Base-by-base conservation (phyloP, 2,329 filamentous ascomycete species). In the Nemania bipapillata region DNA sequence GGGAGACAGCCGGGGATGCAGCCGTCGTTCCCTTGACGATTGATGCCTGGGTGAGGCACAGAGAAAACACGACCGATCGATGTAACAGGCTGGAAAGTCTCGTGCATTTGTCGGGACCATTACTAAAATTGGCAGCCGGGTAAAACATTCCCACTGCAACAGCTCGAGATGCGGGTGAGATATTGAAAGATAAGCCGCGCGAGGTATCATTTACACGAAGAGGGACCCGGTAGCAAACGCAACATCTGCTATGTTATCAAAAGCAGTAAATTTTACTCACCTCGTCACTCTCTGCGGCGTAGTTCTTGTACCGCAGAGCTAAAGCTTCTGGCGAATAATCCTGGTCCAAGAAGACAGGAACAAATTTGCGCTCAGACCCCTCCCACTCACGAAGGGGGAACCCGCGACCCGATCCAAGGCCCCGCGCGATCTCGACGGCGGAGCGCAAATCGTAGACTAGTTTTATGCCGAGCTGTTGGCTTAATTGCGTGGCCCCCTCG, bases 291-390 rank as follows among this genome's bases (percentile, higher is more conserved):
- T 76, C 74, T 6, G 74, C 77, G 7, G 80, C 84, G 78, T 90
- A 91, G 73, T 86, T 83, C 66, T 81, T 80, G 70, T 86, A 89
- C 61, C 89, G 80, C 63, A 86, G 68, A 24, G 87, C 89, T 6
- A 91, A 74, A 17, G 82, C 81, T 69, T 88, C 87, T 0, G 88
- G 88, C 62, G 82, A 80, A 74, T 86, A 89, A 74, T 86, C 87
- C 65, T 80, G 75, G 35, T 87, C 84, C n/a, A 78, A 77, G 73
- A 91, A 91, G 0, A 91, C 88, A 1, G 90, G 87, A 0, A 83
- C 82, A 79, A 89, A 89, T 6, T 85, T 78, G 32, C 89, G 82
- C 58, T 82, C 76, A 59, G 89, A 84, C 15, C 85, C 84, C 4
- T 85, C 83, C 79, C 83, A 85, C 63, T 83, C 81, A 30, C 82